Evolutionary conservation across 1,139 yeast genomes (phyloP), one percentile per base, ranked within the genome.

Genomic region (Nakaseomyces kungkrabaensis): DNA sequence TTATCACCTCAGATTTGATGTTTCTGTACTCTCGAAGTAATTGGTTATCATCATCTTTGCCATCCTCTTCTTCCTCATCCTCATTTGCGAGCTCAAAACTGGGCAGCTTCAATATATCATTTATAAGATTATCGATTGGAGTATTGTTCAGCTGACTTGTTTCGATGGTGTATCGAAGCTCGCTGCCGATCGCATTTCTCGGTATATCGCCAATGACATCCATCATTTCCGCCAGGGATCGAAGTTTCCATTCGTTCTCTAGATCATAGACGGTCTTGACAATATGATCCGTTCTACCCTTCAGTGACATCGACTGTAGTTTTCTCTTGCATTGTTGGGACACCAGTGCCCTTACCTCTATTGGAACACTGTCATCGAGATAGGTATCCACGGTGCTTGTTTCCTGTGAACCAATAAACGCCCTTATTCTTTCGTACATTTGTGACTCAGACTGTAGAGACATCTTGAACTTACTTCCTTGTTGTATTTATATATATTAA

Each of bases 141-240:
- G 51, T 27, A 6, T 56, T 55, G 24, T 46, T 43, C 5, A 38
- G 17, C 31, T 29, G 48, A n/a, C 37, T 48, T 11, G 48, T 48
- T 8, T 37, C 47, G 27, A 44, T 43, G 17, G 49, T 48, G 5
- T 48, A 51, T 33, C 48, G 45, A 7, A 59, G 38, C 41, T 60
- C 59, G 9, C 53, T 52, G 13, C 61, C 54, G 24, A 57, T 43
- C 25, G 55, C 38, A 38, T 57, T 50, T 31, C 51, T 51, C 2
- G 59, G 57, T 24, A 62, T 51, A 44, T 61, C 64, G 25, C 63
- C 60, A 9, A 61, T 52, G 6, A 53, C 34, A 27, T 58, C 57
- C 43, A 51, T 51, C 2, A 60, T 52, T 7, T 52, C 50, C 17
- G 52, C 45, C 13, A 58, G 40, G 45, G 57, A 56, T 5, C 50